Evolutionary conservation across 2,329 filamentous ascomycete genomes (phyloP), one percentile per base, ranked within the genome.

Genomic region (Colletotrichum incanum): DNA sequence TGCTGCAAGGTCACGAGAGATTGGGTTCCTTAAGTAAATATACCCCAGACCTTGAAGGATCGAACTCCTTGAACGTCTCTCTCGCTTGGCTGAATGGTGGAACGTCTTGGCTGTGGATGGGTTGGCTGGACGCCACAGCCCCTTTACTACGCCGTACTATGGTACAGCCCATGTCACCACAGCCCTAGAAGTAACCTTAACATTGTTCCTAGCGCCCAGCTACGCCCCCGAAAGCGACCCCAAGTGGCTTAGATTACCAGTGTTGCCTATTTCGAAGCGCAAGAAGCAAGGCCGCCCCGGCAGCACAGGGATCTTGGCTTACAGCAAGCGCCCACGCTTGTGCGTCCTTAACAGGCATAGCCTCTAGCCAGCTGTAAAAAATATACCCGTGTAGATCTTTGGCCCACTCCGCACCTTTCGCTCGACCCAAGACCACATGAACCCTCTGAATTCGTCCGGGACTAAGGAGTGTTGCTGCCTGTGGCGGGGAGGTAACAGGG

Each of bases 171-270:
- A 50, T 69, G 41, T 49, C 45, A 20, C 41, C 56, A 67, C 56
- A 67, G 56, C 68, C 67, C 63, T 67, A 66, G 20, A 54, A 39
- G 54, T 55, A 49, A 65, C 59, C 58, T 64, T 65, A 59, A 52
- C 20, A 49, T 45, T 45, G 59, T 18, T 31, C 59, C 34, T 11
- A 54, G 41, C n/a, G 54, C 65, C 31, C 39, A 4, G 56, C 28
- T n/a, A 28, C 45, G 41, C 63, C 45, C 39, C 23, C 37, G 14
- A 45, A 43, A 31, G 39, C 16, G 3, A 16, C 20, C 37, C n/a
- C 5, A 9, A 56, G 54, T 56, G 34, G 54, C 54, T 39, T 18
- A 23, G n/a, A 20, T 39, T n/a, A 34, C 31, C 54, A 37, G 31
- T 61, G 58, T 37, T 41, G 50, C 56, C 54, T 56, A 20, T 50